A percentile compares a stretch with the other conserved stretches of the same genome.
These are phyloP conservation scores for Daedaleopsis sinensis DNA, from an alignment of 768 basidiomycete species.

Conservation along the genomic window DNA sequence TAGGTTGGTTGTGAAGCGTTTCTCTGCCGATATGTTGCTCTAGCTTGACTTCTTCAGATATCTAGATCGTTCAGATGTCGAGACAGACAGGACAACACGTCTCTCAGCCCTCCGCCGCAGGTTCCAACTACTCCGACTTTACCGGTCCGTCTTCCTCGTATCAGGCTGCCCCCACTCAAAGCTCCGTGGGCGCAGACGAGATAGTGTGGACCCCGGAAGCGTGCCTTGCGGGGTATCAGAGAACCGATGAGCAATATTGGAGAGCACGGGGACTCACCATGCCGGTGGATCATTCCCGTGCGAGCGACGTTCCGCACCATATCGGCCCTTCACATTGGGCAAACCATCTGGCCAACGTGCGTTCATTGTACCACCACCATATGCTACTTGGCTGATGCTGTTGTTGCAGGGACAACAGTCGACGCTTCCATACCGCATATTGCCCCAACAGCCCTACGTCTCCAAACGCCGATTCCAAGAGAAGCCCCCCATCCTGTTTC, in stretches of 20 bases:
- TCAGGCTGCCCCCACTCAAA: background rate
- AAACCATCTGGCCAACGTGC: background rate
- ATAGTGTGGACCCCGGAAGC: background rate
- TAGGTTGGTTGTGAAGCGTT: no score
- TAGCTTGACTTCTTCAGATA: no score
- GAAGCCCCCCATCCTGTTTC: constrained; percentile 7
- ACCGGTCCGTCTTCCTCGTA: no score
- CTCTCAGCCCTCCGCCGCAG: no score
- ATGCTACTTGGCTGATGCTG: background rate
- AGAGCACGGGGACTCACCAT: background rate
- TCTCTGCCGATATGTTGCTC: no score
- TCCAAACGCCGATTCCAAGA: constrained; percentile 8
- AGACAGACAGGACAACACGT: no score
- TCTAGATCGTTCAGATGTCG: no score
- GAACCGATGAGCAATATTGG: constrained; percentile 11
- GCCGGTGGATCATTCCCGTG: background rate
- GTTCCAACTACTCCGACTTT: no score
- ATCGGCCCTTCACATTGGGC: background rate
- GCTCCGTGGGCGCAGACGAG: background rate
- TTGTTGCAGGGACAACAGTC: background rate
- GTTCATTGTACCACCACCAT: background rate
- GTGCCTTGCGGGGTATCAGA: background rate
- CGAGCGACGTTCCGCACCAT: background rate
- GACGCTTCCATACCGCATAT: background rate
- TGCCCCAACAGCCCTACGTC: constrained; percentile 6